Evolutionary conservation across 176 grass and related monocot genomes (phyloP).

Genomic region (Oryza australiensis): DNA sequence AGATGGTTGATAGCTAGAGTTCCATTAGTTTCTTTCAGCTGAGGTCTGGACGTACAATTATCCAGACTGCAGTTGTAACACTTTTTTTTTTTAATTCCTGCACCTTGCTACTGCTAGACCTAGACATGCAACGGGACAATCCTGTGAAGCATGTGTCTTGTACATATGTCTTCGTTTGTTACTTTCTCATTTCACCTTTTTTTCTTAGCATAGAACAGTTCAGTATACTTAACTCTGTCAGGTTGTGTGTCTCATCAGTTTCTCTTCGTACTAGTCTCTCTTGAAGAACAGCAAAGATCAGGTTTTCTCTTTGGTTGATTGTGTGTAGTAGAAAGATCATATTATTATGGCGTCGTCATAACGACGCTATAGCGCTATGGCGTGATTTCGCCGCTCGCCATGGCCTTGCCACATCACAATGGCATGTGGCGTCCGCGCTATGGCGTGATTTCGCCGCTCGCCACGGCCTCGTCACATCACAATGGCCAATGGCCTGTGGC

Average conservation of each 20-base stretch:
- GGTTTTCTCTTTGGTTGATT: neutral
- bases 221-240: neutral
- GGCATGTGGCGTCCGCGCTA: too few species aligned
- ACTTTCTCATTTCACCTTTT: neutral
- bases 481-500: too few species aligned
- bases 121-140: too few species aligned
- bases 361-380: too few species aligned
- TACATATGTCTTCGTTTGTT: conserved; percentile 20
- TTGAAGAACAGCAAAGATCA: neutral
- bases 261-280: neutral
- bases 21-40: neutral
- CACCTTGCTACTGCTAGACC: neutral
- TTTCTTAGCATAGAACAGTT: neutral
- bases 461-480: too few species aligned
- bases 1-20: conserved; percentile 41
- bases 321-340: too few species aligned
- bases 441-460: too few species aligned
- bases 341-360: too few species aligned
- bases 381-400: too few species aligned
- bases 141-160: conserved; percentile 17
- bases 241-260: neutral
- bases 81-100: neutral
- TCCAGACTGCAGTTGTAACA: neutral
- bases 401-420: too few species aligned
- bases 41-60: conserved; percentile 14